These are phyloP conservation scores for Rhynchospora tenuis DNA, from an alignment of 176 grass and related monocot species.

Conservation along the genomic window DNA sequence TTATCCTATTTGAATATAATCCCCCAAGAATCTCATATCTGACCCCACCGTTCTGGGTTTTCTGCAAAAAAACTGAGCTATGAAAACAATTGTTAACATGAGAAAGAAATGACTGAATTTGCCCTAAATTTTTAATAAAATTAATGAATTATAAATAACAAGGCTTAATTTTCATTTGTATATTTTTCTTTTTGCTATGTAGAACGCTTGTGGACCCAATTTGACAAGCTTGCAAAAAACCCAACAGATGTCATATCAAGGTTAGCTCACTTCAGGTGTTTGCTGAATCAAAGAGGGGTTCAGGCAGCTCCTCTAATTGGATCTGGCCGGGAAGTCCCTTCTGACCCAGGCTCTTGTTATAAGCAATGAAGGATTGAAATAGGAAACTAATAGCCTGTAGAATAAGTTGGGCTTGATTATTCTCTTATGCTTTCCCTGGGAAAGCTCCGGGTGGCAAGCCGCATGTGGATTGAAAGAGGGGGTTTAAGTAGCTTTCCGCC, in stretches of 20 bases:
- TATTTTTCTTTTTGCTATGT: conserved; percentile 24
- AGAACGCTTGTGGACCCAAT: conserved; percentile 74
- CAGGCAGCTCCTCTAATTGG: conserved; percentile 58
- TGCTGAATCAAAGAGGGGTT: conserved; percentile 79
- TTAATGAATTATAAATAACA: neutral
- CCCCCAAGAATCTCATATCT: neutral
- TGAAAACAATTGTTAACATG: neutral
- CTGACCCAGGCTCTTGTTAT: conserved; percentile 60
- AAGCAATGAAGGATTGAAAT: conserved; percentile 34
- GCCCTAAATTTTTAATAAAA: neutral
- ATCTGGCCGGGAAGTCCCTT: conserved; percentile 39
- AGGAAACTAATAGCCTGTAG: neutral
- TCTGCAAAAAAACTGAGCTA: neutral
- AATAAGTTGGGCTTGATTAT: neutral
- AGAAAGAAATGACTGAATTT: neutral
- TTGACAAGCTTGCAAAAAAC: conserved; percentile 51
- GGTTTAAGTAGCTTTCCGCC: neutral
- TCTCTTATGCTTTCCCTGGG: neutral
- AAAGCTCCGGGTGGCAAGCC: neutral
- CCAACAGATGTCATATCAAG: conserved; percentile 36
- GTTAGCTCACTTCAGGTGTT: conserved; percentile 71
- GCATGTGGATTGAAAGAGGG: neutral
- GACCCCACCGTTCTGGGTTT: neutral
- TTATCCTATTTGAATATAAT: neutral
- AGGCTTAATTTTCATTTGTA: neutral